Evolutionary conservation across 768 basidiomycete genomes (phyloP).

Genomic region (Pleurotus tuoliensis): DNA sequence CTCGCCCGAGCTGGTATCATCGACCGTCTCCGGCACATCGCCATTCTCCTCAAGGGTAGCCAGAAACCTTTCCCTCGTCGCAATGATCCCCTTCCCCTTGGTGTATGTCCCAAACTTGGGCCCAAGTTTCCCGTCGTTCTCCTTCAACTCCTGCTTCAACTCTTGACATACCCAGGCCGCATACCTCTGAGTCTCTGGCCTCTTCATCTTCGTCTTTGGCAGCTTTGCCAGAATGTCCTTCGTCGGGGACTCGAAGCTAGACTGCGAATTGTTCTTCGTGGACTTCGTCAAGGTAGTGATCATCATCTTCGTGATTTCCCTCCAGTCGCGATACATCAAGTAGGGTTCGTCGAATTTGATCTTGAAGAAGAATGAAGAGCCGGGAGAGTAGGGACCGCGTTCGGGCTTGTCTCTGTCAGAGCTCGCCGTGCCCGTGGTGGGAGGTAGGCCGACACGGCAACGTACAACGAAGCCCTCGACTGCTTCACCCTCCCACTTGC

Average conservation of each 20-base stretch:
- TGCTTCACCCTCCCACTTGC: conserved; percentile 78
- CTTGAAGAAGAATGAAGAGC: conserved; percentile 96
- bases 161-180: conserved; percentile 79
- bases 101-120: conserved; percentile 56
- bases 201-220: conserved; percentile 64
- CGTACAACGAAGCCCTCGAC: conserved; percentile 96
- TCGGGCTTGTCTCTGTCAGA: conserved; percentile 23
- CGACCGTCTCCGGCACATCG: conserved; percentile 30
- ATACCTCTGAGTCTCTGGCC: conserved; percentile 77
- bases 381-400: conserved; percentile 64
- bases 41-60: conserved; percentile 50
- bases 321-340: conserved; percentile 97
- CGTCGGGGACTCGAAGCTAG: conserved; percentile 25
- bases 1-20: neutral
- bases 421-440: conserved; percentile 23
- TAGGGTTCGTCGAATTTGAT: conserved; percentile 99
- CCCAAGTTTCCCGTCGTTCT: conserved; percentile 34
- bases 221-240: conserved; percentile 32
- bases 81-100: conserved; percentile 82
- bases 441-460: conserved; percentile 52
- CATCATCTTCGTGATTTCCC: conserved; percentile 86
- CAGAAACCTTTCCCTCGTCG: conserved; percentile 76
- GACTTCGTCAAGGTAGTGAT: conserved; percentile 24
- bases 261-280: neutral
- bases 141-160: conserved; percentile 40